phyloP scores from a whole-genome alignment of 2,329 filamentous ascomycete species.

The Monosporascus sp. region DNA sequence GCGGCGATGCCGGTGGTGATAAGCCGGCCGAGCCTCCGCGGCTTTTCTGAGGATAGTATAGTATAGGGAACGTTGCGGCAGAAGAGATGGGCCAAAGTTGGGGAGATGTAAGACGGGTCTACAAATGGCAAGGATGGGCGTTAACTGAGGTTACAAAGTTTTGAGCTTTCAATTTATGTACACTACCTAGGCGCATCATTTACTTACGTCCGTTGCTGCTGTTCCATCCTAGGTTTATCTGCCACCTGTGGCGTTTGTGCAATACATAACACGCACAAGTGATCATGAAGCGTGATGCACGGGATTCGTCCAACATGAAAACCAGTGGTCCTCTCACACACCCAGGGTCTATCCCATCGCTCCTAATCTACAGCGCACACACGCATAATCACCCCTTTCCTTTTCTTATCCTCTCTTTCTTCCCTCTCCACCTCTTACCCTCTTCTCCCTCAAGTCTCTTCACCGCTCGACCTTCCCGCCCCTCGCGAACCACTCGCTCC shows the following conservation, averaged over 20 bases:
- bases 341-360: too few relatives aligned
- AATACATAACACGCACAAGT: too few relatives aligned
- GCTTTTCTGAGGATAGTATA: constrained; percentile 7
- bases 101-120: background rate
- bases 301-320: too few relatives aligned
- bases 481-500: constrained; percentile 74
- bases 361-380: too few relatives aligned
- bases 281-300: too few relatives aligned
- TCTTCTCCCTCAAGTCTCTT: constrained; percentile 10
- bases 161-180: constrained; percentile 6
- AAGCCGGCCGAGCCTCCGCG: constrained; percentile 8
- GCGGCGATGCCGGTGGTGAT: constrained; percentile 6
- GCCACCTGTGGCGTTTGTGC: too few relatives aligned
- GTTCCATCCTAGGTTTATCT: too few relatives aligned
- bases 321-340: too few relatives aligned
- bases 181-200: constrained; percentile 8
- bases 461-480: constrained; percentile 58
- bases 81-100: background rate
- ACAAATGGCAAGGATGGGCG: too few relatives aligned
- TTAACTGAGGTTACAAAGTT: too few relatives aligned
- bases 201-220: background rate
- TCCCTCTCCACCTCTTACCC: background rate
- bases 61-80: background rate
- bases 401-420: background rate
- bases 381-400: background rate